Evolutionary conservation across 75 land plant genomes (phyloP).

Genomic region (Selaginella tamariscina): DNA sequence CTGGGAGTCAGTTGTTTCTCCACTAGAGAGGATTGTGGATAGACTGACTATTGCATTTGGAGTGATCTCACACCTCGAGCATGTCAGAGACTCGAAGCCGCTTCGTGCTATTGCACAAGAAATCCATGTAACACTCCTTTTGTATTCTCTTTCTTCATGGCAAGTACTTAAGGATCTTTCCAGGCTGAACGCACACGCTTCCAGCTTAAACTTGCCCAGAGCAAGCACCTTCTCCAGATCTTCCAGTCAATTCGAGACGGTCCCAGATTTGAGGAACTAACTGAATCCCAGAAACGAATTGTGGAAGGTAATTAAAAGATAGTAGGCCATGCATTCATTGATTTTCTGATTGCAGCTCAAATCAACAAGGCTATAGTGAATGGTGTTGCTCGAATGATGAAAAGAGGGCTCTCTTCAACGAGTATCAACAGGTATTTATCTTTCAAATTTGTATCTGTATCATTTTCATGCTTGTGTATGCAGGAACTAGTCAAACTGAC

Average conservation of each 20-base stretch:
- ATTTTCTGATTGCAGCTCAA: constrained; percentile 38
- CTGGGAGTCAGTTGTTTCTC: constrained; percentile 61
- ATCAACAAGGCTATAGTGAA: constrained; percentile 65
- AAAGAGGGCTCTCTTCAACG: constrained; percentile 45
- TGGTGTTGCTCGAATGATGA: constrained; percentile 72
- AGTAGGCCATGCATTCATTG: too few species aligned
- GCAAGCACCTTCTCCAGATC: constrained; percentile 67
- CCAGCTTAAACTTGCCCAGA: constrained; percentile 57
- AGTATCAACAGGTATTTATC: constrained; percentile 59
- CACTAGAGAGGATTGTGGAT: constrained; percentile 64
- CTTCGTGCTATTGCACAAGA: constrained; percentile 61
- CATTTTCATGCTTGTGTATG: background rate
- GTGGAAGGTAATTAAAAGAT: constrained; percentile 43
- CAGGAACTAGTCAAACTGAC: constrained; percentile 66
- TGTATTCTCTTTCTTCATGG: background rate
- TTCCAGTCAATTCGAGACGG: constrained; percentile 63
- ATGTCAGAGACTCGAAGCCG: constrained; percentile 64
- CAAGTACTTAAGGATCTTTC: background rate
- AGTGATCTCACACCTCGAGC: constrained; percentile 54
- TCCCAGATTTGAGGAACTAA: constrained; percentile 38
- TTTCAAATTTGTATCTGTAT: background rate
- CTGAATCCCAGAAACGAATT: constrained; percentile 61
- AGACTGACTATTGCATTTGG: constrained; percentile 58
- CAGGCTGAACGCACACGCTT: constrained; percentile 74
- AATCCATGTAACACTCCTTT: constrained; percentile 74